phyloP scores from a whole-genome alignment of 495 filamentous ascomycete species.

The Tuber umbilicatum region DNA sequence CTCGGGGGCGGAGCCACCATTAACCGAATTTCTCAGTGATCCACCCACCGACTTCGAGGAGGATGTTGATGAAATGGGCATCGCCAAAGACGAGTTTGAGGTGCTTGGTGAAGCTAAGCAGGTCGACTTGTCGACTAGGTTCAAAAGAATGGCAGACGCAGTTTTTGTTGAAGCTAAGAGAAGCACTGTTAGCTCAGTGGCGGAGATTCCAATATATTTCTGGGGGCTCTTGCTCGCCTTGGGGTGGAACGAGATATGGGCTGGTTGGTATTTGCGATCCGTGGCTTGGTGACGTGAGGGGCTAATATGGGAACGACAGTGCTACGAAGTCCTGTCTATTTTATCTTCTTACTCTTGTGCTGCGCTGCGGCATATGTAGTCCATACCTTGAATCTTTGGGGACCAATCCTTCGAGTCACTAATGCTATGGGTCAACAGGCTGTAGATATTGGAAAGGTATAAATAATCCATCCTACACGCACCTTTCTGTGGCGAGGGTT shows the following conservation, averaged over 20 bases:
- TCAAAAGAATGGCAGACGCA: slow-evolving; percentile 95
- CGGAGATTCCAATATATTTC: slow-evolving; percentile 90
- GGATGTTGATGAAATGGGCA: slow-evolving; percentile 87
- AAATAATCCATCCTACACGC: neutral
- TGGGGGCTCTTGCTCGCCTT: slow-evolving; percentile 80
- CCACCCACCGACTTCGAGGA: slow-evolving; percentile 67
- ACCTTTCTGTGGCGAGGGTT: neutral
- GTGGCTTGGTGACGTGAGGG: slow-evolving; percentile 41
- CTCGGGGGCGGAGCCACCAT: slow-evolving; percentile 66
- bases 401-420: slow-evolving; percentile 88
- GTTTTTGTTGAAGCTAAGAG: slow-evolving; percentile 97
- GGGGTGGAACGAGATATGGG: slow-evolving; percentile 87
- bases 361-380: slow-evolving; percentile 75
- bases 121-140: slow-evolving; percentile 83
- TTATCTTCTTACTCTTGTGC: slow-evolving; percentile 73
- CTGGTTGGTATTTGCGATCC: neutral
- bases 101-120: slow-evolving; percentile 79
- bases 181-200: slow-evolving; percentile 89
- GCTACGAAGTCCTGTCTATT: slow-evolving; percentile 84
- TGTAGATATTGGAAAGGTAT: slow-evolving; percentile 72
- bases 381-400: slow-evolving; percentile 88
- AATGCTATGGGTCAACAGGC: slow-evolving; percentile 83
- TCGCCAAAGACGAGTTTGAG: slow-evolving; percentile 93
- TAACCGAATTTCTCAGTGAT: slow-evolving; percentile 72
- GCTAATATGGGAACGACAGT: slow-evolving; percentile 50